Base-by-base conservation (phyloP, 768 basidiomycete genomes). In the Boletellus sp. region DNA sequence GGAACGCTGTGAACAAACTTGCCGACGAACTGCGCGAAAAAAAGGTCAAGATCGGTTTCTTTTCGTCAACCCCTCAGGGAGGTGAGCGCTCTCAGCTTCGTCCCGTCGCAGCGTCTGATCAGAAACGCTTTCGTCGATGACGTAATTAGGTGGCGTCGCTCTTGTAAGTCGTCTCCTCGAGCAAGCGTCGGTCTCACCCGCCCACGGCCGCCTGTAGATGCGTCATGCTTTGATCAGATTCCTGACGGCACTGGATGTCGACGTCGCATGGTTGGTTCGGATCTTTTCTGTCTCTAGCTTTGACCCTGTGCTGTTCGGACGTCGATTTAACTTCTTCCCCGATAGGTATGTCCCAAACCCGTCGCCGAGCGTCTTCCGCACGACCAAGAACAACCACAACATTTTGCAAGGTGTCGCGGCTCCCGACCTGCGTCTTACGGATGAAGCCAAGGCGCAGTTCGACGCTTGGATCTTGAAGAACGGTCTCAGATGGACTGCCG, bases 381-480 rank as follows among this genome's bases (percentile, higher is more conserved):
- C 88, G 53, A 94, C 92, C 56, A 90, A 90, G 77, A 90, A 91
- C 89, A 91, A 91, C 75, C 90, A 92, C 80, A 92, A 92, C 71
- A 91, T 90, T 64, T 76, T 95, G 20, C 93, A 96, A 81, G 94
- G 94, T 54, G 94, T 96, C 44, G 87, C 93, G 2, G 70, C 82
- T 12, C 83, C 87, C 9, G 81, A 81, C 52, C 77, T 91, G 43
- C 85, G 89, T 52, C 79, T 96, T 39, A 86, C 83, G 1, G 77
- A 86, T 55, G 83, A 85, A 48, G 84, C 86, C 45, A 90, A 92
- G 71, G 82, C 83, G 49, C 79, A 76, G 48, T 91, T 91, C 57
- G 87, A 89, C 58, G 78, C 84, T 7, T 95, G 93, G 94, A 93
- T 93, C 52, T 74, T 83, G 55, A 90, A 88, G 69, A 95, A 96